Percentiles rank a stretch among this genome's conserved stretches.
Conservation (phyloP, 2,329 filamentous ascomycete genomes). For the Parascedosporium putredinis region DNA sequence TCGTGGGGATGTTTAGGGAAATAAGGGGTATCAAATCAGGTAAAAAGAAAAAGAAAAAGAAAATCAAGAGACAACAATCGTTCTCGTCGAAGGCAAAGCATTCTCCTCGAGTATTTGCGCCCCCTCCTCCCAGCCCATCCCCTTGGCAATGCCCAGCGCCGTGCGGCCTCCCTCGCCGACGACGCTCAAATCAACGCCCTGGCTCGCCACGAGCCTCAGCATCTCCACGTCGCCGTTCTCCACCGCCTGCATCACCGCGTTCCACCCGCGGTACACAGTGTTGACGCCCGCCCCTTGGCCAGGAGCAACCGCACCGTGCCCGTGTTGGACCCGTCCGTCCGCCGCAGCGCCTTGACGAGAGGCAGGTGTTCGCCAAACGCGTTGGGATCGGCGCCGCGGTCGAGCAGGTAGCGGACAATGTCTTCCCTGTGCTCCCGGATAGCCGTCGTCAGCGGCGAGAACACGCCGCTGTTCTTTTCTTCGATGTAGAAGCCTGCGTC, state of each 20-base stretch:
- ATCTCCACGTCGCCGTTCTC: slow-evolving; percentile 51
- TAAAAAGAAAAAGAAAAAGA: neutral
- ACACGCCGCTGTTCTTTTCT: slow-evolving; percentile 63
- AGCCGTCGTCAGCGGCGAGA: slow-evolving; percentile 57
- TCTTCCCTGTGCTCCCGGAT: slow-evolving; percentile 52
- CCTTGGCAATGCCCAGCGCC: slow-evolving; percentile 47
- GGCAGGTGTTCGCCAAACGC: slow-evolving; percentile 60
- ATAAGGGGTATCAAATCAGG: neutral
- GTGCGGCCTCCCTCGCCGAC: slow-evolving; percentile 43
- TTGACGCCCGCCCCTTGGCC: slow-evolving; percentile 57
- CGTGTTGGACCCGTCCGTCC: slow-evolving; percentile 43
- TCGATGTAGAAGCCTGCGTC: slow-evolving; percentile 56
- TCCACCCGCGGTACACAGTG: slow-evolving; percentile 56
- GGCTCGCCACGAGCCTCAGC: slow-evolving; percentile 39
- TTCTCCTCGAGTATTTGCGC: slow-evolving; percentile 28
- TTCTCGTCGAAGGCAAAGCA: neutral
- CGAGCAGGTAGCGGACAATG: slow-evolving; percentile 52
- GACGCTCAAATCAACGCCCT: slow-evolving; percentile 39
- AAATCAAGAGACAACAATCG: neutral
- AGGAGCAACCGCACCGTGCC: slow-evolving; percentile 54
- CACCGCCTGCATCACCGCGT: slow-evolving; percentile 53
- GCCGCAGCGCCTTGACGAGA: slow-evolving; percentile 57
- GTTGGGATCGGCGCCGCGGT: slow-evolving; percentile 54
- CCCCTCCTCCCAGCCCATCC: slow-evolving; percentile 49
- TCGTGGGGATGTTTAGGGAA: neutral